These are phyloP conservation scores for Hypoxylon rickii DNA, from an alignment of 495 filamentous ascomycete genomes.

Conservation along the genomic window DNA sequence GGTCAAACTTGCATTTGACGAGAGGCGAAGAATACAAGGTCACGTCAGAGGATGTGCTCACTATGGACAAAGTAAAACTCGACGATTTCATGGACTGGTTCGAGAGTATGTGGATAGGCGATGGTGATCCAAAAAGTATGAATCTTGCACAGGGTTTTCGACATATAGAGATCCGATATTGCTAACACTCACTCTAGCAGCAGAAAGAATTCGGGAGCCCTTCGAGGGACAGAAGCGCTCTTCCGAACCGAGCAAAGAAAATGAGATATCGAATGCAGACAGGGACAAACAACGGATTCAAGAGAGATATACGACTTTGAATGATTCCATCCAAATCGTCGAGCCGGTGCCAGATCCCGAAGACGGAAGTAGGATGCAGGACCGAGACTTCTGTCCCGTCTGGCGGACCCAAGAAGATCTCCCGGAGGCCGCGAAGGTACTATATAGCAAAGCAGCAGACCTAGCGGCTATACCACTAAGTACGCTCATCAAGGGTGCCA, in stretches of 20 bases:
- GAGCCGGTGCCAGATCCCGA: slow-evolving; percentile 35
- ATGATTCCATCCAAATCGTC: slow-evolving; percentile 9
- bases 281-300: neutral
- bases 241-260: neutral
- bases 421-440: slow-evolving; percentile 53
- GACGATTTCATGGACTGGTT: slow-evolving; percentile 91
- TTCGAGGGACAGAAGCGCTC: slow-evolving; percentile 17
- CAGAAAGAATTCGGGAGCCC: slow-evolving; percentile 17
- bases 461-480: slow-evolving; percentile 38
- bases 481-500: slow-evolving; percentile 48
- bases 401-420: slow-evolving; percentile 64
- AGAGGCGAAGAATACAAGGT: slow-evolving; percentile 49
- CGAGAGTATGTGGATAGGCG: slow-evolving; percentile 70
- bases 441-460: slow-evolving; percentile 62
- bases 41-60: slow-evolving; percentile 68
- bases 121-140: slow-evolving; percentile 49
- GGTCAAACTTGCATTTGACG: slow-evolving; percentile 1
- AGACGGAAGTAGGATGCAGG: slow-evolving; percentile 8
- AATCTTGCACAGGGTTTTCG: too few relatives aligned
- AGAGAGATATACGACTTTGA: slow-evolving; percentile 17
- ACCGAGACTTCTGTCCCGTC: slow-evolving; percentile 59
- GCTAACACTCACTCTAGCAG: slow-evolving; percentile 16
- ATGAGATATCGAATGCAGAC: neutral
- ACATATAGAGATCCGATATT: neutral
- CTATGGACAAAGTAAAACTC: slow-evolving; percentile 68